Evolutionary conservation across 2,329 filamentous ascomycete species (phyloP), one percentile per base, ranked within the genome.

Genomic region (Beauveria varroae): DNA sequence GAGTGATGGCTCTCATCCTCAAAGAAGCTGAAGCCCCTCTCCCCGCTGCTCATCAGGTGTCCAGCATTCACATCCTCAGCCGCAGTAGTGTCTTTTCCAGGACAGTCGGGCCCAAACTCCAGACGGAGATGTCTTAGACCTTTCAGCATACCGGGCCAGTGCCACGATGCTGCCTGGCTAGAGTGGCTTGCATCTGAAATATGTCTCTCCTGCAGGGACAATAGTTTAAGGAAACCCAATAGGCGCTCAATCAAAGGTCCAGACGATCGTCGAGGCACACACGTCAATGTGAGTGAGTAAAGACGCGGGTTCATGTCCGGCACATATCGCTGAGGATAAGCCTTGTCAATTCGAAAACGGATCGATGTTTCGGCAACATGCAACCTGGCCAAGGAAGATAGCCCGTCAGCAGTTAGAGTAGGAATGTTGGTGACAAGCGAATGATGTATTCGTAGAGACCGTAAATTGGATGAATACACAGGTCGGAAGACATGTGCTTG

Each of bases 251-350:
- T 76, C 16, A 86, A 63, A 5, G 76, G 76, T 0, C 83, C 83
- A 5, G 70, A 74, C 1, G 83, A 85, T 26, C 77, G 76, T 8
- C 81, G 76, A 0, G 85, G 85, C 3, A 87, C 75, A 30, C 76
- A 71, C 0, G 82, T 83, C 24, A 87, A 70, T 4, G 80, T 81
- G 26, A 87, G 66, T 0, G 78, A 80, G 12, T 69, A 70, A 24
- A 87, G 68, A 4, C 83, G 78, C 1, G 83, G 79, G 63, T 86
- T 87, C 72, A 80, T 79, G 54, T 85, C 78, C 0, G 85, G 84
- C 3, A 75, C 68, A 58, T 83, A 81, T 16, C 73, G 68, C 56
- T 78, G 72, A 2, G 80, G 78, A 64, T 79, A 85, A 7, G 77
- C 75, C 37, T 75, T 68, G 37, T 79, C 72, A 16, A 76, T 72